Conservation (phyloP, 345 rosid genomes). For the Eucalyptus victrix region DNA sequence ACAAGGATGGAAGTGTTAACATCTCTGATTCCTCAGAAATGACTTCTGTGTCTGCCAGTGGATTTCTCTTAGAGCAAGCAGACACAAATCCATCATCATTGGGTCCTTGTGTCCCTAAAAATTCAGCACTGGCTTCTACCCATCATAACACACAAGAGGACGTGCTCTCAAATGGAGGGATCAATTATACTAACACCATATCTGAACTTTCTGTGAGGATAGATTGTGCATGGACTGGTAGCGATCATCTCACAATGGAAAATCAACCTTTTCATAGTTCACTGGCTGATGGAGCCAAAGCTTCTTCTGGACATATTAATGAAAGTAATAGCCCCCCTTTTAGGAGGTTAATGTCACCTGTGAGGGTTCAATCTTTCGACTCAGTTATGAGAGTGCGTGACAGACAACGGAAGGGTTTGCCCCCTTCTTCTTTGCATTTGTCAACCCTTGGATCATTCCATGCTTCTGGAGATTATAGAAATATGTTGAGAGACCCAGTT, state of each 20-base stretch:
- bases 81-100: slow-evolving; percentile 1
- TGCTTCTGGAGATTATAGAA: slow-evolving; percentile 76
- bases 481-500: slow-evolving; percentile 77
- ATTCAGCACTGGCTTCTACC: slow-evolving; percentile 3
- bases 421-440: slow-evolving; percentile 52
- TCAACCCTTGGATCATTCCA: slow-evolving; percentile 66
- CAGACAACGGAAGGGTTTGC: slow-evolving; percentile 40
- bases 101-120: slow-evolving; percentile 6
- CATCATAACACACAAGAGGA: slow-evolving; percentile 16
- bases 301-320: slow-evolving; percentile 5
- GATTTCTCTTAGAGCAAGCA: slow-evolving; percentile 3
- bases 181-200: slow-evolving; percentile 1
- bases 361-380: slow-evolving; percentile 78
- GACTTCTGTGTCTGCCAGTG: slow-evolving; percentile 10
- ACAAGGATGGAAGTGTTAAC: slow-evolving; percentile 8
- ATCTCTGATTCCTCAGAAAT: slow-evolving; percentile 8
- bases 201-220: slow-evolving; percentile 65
- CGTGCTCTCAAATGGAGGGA: slow-evolving; percentile 27
- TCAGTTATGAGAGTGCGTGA: slow-evolving; percentile 68
- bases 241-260: slow-evolving; percentile 23
- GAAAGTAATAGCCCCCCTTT: slow-evolving; percentile 17
- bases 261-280: slow-evolving; percentile 11
- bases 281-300: slow-evolving; percentile 22
- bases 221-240: slow-evolving; percentile 99
- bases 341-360: slow-evolving; percentile 38